These are phyloP conservation scores for Pugionium cornutum DNA, from an alignment of 345 rosid genomes.

Conservation along the genomic window DNA sequence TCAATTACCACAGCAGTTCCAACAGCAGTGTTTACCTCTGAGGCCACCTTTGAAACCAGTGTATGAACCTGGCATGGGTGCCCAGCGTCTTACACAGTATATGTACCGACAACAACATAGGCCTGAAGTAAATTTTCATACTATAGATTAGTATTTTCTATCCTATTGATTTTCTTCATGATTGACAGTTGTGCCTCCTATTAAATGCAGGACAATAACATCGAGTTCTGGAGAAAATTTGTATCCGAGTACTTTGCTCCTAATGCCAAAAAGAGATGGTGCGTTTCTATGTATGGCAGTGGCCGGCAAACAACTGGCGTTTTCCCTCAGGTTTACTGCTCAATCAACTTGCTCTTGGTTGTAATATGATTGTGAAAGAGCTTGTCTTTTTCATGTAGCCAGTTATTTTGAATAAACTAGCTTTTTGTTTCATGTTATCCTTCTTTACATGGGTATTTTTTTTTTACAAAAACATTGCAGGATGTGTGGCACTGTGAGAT, in stretches of 20 bases:
- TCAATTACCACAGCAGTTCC: conserved; percentile 76
- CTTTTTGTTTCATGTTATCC: conserved; percentile 26
- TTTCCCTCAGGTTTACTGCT: conserved; percentile 83
- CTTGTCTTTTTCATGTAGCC: background rate
- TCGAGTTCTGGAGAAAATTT: conserved; percentile 98
- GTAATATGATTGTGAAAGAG: background rate
- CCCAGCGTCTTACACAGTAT: conserved; percentile 84
- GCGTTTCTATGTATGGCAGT: conserved; percentile 99
- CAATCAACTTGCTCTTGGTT: conserved; percentile 14
- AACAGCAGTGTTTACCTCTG: conserved; percentile 71
- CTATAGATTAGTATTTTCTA: background rate
- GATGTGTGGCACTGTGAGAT: conserved; percentile 99
- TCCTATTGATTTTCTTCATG: conserved; percentile 15
- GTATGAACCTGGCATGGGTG: conserved; percentile 97
- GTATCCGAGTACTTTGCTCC: conserved; percentile 93
- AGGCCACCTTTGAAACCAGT: conserved; percentile 71
- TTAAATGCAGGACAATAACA: conserved; percentile 78
- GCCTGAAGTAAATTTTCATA: conserved; percentile 68
- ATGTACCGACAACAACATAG: conserved; percentile 94
- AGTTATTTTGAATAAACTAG: background rate
- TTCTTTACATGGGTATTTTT: conserved; percentile 21
- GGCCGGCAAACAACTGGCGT: conserved; percentile 95
- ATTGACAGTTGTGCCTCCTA: conserved; percentile 28
- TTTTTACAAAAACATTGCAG: conserved; percentile 48
- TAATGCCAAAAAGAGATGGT: conserved; percentile 94